Evolutionary conservation across 2,329 filamentous ascomycete genomes (phyloP), one percentile per base, ranked within the genome.

Genomic region (Microcyclospora tardicrescens): DNA sequence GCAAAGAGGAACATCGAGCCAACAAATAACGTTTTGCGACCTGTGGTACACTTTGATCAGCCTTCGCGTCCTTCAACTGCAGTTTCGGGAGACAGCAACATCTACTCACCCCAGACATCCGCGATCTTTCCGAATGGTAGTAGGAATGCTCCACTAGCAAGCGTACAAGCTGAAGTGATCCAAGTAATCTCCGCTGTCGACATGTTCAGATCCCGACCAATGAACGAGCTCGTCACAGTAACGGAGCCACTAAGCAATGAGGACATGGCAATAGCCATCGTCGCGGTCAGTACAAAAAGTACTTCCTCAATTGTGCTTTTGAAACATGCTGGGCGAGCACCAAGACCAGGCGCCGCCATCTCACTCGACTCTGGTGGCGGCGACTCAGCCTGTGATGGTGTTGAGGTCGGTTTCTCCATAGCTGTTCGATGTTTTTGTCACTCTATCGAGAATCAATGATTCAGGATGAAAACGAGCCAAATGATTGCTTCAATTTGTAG

Each of bases 41-140:
- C 47, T 49, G 30, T 24, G 19, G 19, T 24, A 24, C 4, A 24
- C 19, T 24, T 24, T 16, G n/a, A 6, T 13, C 9, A 15, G 28
- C 37, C 8, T 24, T 8, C 19, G 4, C 19, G 19, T 24, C 8
- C 19, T 5, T 24, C n/a, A 24, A 24, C 19, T 24, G n/a, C n/a
- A n/a, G n/a, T n/a, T n/a, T n/a, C n/a, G n/a, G n/a, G n/a, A n/a
- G n/a, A n/a, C n/a, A n/a, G n/a, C n/a, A n/a, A n/a, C n/a, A n/a
- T n/a, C n/a, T n/a, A 16, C 44, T n/a, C 37, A 46, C 51, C 78
- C 35, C 81, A 74, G 33, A 80, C 62, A 51, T 82, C 78, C 2
- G 77, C 75, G 6, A 80, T 60, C 47, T 73, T 73, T 30, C 77
- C 78, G 42, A 82, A 78, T 48, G 77, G 72, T 8, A 83, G 66